phyloP scores from a whole-genome alignment of 805 yeast species.

The Saccharomycopsis synnaedendra region DNA sequence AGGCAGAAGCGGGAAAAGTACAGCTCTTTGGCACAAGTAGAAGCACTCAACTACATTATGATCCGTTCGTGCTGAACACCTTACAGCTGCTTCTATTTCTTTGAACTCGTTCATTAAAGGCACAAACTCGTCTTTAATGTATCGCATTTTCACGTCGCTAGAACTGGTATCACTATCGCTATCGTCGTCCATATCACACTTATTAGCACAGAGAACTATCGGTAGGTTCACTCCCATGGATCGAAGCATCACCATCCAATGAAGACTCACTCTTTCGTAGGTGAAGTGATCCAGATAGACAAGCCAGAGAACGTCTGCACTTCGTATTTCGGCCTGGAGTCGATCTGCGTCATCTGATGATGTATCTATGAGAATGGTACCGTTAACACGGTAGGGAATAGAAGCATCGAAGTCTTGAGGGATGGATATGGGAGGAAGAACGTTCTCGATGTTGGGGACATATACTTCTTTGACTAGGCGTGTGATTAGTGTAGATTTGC shows the following conservation, averaged over 20 bases:
- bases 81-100: constrained; percentile 85
- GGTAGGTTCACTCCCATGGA: constrained; percentile 92
- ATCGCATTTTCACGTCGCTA: background rate
- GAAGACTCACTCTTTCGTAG: constrained; percentile 79
- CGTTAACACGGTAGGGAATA: constrained; percentile 43
- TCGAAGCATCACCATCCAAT: constrained; percentile 91
- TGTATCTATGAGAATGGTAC: constrained; percentile 75
- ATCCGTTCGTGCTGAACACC: constrained; percentile 78
- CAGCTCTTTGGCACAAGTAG: constrained; percentile 86
- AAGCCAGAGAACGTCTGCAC: constrained; percentile 89
- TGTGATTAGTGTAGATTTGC: constrained; percentile 70
- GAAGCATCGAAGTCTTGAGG: constrained; percentile 55
- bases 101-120: constrained; percentile 84
- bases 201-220: constrained; percentile 82
- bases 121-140: constrained; percentile 65
- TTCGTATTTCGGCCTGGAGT: constrained; percentile 63
- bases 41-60: constrained; percentile 85
- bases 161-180: background rate
- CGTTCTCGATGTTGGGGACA: constrained; percentile 65
- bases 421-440: constrained; percentile 74
- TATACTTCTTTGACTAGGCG: constrained; percentile 74
- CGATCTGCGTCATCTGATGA: constrained; percentile 47
- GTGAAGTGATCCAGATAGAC: constrained; percentile 91
- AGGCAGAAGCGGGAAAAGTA: constrained; percentile 88
- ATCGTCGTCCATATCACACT: constrained; percentile 34